Conservation (phyloP, 345 rosid species). For the Heritiera fomes region DNA sequence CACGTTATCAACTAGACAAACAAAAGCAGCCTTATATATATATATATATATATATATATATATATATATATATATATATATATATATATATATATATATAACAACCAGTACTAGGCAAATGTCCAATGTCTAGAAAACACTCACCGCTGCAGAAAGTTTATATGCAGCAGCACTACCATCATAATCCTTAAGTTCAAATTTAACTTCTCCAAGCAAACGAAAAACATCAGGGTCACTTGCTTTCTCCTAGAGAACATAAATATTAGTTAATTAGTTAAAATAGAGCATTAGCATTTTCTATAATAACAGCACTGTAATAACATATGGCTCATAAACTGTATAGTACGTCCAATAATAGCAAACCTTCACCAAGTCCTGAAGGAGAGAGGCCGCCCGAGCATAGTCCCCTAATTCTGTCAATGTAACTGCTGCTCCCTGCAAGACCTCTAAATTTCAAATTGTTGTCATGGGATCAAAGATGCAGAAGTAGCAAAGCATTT, state of each 20-base stretch:
- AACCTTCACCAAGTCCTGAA: conserved; percentile 86
- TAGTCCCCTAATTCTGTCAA: conserved; percentile 84
- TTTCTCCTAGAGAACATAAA: conserved; percentile 60
- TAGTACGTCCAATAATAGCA: conserved; percentile 22
- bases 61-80: too few species aligned
- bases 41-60: too few species aligned
- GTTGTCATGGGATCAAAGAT: conserved; percentile 14
- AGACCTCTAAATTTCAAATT: conserved; percentile 30
- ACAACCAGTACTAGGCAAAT: background rate
- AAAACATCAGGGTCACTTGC: conserved; percentile 77
- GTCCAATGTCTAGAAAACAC: conserved; percentile 4
- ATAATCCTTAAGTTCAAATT: conserved; percentile 82
- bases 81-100: background rate
- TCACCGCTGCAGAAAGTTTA: conserved; percentile 62
- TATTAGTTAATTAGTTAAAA: conserved; percentile 17
- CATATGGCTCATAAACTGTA: conserved; percentile 12
- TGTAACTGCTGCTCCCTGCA: conserved; percentile 92
- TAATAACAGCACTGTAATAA: conserved; percentile 18
- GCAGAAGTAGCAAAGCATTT: conserved; percentile 15
- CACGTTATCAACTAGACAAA: background rate
- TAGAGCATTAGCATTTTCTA: conserved; percentile 20
- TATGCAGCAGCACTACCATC: conserved; percentile 88
- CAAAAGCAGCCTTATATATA: background rate
- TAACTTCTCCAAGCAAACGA: conserved; percentile 91
- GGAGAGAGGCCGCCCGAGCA: conserved; percentile 57